Conservation (phyloP, 768 basidiomycete genomes). For the Naganishia randhawae region DNA sequence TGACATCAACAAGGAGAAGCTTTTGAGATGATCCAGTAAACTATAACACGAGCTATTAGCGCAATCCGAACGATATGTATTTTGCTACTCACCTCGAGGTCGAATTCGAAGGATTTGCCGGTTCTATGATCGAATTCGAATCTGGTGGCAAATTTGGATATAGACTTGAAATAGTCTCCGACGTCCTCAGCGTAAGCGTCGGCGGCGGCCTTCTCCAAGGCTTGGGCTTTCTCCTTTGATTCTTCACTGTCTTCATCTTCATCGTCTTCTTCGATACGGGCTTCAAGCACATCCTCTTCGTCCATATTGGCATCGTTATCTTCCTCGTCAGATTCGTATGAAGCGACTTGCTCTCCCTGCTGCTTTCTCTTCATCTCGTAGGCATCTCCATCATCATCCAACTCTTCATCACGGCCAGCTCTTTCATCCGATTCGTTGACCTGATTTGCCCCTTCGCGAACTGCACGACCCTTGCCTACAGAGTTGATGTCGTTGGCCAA, state of each 20-base stretch:
- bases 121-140: conserved; percentile 62
- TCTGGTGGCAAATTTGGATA: conserved; percentile 64
- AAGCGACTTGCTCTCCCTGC: conserved; percentile 52
- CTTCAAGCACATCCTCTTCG: conserved; percentile 58
- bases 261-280: conserved; percentile 54
- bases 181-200: conserved; percentile 42
- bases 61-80: not conserved
- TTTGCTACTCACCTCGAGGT: conserved; percentile 67
- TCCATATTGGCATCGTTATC: conserved; percentile 78
- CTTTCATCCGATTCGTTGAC: conserved; percentile 52
- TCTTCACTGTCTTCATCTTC: conserved; percentile 38
- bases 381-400: conserved; percentile 58
- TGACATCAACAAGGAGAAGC: conserved; percentile 83
- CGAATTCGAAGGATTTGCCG: conserved; percentile 64
- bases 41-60: conserved; percentile 52
- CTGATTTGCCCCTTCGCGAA: conserved; percentile 50
- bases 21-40: conserved; percentile 86
- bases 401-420: conserved; percentile 54
- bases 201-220: conserved; percentile 31
- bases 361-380: conserved; percentile 52
- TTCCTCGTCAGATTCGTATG: conserved; percentile 58
- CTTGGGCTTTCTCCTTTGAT: conserved; percentile 33
- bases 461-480: conserved; percentile 63
- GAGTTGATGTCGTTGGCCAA: conserved; percentile 66
- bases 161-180: conserved; percentile 52